These are phyloP conservation scores for Zygnema cylindricum DNA, from an alignment of 139 green algal species.

Conservation along the genomic window DNA sequence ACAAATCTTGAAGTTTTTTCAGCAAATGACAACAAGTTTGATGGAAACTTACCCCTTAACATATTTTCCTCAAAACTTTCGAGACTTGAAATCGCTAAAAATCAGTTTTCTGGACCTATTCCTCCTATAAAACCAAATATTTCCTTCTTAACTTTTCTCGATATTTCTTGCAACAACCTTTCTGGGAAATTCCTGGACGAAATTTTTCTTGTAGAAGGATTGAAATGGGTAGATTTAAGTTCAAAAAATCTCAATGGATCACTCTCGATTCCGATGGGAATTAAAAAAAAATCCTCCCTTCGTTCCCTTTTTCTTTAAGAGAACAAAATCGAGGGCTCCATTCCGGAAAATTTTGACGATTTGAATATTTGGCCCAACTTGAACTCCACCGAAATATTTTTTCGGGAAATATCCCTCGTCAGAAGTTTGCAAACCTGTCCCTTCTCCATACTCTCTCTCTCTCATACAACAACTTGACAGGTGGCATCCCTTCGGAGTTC, in stretches of 20 bases:
- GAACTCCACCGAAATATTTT: background rate
- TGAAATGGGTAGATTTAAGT: background rate
- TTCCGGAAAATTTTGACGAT: background rate
- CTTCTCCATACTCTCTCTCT: background rate
- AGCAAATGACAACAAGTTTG: background rate
- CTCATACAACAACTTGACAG: background rate
- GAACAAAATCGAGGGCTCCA: background rate
- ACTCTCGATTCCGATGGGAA: background rate
- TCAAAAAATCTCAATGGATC: background rate
- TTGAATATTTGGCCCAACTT: background rate
- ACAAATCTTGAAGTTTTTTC: background rate
- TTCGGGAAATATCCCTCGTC: background rate
- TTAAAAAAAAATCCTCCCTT: background rate
- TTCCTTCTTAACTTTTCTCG: background rate
- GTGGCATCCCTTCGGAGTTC: conserved; percentile 15
- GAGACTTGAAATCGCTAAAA: conserved; percentile 9
- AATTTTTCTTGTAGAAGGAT: background rate
- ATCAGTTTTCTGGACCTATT: conserved; percentile 23
- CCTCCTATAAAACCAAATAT: background rate
- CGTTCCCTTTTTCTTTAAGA: background rate
- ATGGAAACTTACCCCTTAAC: background rate
- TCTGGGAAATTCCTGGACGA: background rate
- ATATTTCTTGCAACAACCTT: background rate
- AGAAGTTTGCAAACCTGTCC: background rate
- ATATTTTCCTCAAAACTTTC: background rate